Base-by-base conservation (phyloP, 371 early-diverging fungal species). In the Parasitella parasitica region DNA sequence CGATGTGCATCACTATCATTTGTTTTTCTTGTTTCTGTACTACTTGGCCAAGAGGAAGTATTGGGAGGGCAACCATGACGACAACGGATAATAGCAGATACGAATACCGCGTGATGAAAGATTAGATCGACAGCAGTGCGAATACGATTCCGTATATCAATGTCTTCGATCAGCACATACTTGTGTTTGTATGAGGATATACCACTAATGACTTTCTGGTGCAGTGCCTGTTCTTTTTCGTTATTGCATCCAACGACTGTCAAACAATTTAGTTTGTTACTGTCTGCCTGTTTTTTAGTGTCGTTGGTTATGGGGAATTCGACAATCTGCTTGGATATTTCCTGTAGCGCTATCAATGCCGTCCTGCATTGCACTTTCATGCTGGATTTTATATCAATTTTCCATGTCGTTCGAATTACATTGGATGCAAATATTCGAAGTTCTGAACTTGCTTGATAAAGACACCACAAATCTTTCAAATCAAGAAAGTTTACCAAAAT, bases 91-190 rank as follows among this genome's bases (percentile, higher is more conserved):
- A 71, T 60, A 24, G 76, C 71, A 38, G 77, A 66, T 28, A 78
- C 74, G 61, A 79, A 79, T 11, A 79, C 76, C 37, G 75, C 72
- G 28, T 79, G 80, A 53, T 79, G 80, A 58, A 79, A 79, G 15
- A 79, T 64, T 5, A 76, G 67, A 59, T 76, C 80, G 22, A 79
- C 80, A 0, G 80, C 68, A 0, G 71, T 67, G 12, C 80, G 66
- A 30, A 79, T 74, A 13, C 80, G 71, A 41, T 79, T 79, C 12
- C 80, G 72, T 12, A 74, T 76, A 46, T 79, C 80, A 57, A 79
- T 79, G 36, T 79, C 76, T 64, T 79, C 76, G 54, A 79, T 74
- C 41, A 79, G 57, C 7, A 79, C 80, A 48, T 74, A 79, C 34
- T 76, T 71, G 55, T 79, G 80, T 41, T 73, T 76, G 57, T 79